Conservation (phyloP, 495 filamentous ascomycete genomes). For the Penicillium soppii region DNA sequence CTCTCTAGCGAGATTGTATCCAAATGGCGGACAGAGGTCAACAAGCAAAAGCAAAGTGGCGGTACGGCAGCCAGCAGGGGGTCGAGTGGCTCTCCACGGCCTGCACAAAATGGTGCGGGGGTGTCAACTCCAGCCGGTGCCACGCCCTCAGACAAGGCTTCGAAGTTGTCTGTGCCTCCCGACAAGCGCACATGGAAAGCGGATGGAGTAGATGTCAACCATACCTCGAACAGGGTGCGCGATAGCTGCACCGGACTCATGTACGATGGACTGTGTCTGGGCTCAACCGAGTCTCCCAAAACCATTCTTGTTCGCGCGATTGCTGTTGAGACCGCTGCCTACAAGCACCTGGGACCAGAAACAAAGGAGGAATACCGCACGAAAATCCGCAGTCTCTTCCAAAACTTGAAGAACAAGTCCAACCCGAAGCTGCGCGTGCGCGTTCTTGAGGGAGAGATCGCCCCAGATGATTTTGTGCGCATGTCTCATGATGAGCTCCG, state of each 20-base stretch:
- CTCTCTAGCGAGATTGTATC: slow-evolving; percentile 77
- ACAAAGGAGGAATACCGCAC: slow-evolving; percentile 68
- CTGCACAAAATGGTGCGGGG: slow-evolving; percentile 41
- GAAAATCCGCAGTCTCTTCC: slow-evolving; percentile 88
- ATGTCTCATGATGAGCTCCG: slow-evolving; percentile 78
- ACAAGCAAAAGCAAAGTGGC: slow-evolving; percentile 62
- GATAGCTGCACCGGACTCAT: slow-evolving; percentile 86
- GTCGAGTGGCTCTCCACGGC: slow-evolving; percentile 41
- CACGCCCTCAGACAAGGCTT: slow-evolving; percentile 44
- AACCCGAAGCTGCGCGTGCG: slow-evolving; percentile 73
- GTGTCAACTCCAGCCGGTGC: slow-evolving; percentile 32
- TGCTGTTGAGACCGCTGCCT: slow-evolving; percentile 74
- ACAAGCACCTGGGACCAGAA: slow-evolving; percentile 60
- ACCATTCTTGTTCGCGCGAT: slow-evolving; percentile 65
- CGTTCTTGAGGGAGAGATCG: slow-evolving; percentile 72
- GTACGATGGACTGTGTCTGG: slow-evolving; percentile 66
- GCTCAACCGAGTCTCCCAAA: slow-evolving; percentile 44
- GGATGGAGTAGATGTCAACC: slow-evolving; percentile 71
- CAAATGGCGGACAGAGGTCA: slow-evolving; percentile 84
- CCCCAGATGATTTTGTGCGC: slow-evolving; percentile 67
- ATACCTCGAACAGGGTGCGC: slow-evolving; percentile 66
- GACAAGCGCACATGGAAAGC: slow-evolving; percentile 76
- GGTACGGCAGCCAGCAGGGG: slow-evolving; percentile 43
- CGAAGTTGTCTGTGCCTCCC: slow-evolving; percentile 68
- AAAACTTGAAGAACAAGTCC: slow-evolving; percentile 89